These are phyloP conservation scores for Cerioporus squamosus DNA, from an alignment of 1,284 basidiomycete genomes.

Conservation along the genomic window DNA sequence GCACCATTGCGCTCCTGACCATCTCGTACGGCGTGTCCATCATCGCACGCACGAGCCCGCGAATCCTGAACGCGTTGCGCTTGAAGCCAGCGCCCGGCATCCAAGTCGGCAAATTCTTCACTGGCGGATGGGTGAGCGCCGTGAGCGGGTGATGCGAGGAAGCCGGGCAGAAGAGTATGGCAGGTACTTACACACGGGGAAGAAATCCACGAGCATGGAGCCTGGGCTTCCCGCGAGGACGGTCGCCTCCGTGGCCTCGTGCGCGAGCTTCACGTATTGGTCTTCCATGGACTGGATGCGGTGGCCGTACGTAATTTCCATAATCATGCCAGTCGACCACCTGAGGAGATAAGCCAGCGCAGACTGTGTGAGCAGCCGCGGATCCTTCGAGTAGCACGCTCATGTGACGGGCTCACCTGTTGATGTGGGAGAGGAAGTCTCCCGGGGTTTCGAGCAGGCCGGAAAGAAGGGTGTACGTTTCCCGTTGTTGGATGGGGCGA, in stretches of 20 bases:
- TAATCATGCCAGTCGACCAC: constrained; percentile 26
- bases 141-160: background rate
- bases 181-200: constrained; percentile 49
- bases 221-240: constrained; percentile 55
- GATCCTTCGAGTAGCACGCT: background rate
- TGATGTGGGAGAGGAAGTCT: constrained; percentile 28
- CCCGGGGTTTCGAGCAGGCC: constrained; percentile 27
- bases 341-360: constrained; percentile 14
- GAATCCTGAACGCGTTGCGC: constrained; percentile 47
- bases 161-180: background rate
- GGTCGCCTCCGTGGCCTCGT: constrained; percentile 51
- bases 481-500: constrained; percentile 29
- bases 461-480: constrained; percentile 31
- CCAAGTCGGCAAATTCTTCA: constrained; percentile 57
- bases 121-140: constrained; percentile 19
- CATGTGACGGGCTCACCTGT: constrained; percentile 27
- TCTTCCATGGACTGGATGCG: constrained; percentile 34
- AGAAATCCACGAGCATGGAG: constrained; percentile 59
- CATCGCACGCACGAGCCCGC: constrained; percentile 39
- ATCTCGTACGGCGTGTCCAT: constrained; percentile 57
- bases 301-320: constrained; percentile 34
- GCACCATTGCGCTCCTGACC: constrained; percentile 55
- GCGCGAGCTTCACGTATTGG: constrained; percentile 40
- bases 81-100: constrained; percentile 62
- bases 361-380: background rate